Conservation (phyloP, 2,329 filamentous ascomycete genomes). For the Scolecobasidium constrictum region DNA sequence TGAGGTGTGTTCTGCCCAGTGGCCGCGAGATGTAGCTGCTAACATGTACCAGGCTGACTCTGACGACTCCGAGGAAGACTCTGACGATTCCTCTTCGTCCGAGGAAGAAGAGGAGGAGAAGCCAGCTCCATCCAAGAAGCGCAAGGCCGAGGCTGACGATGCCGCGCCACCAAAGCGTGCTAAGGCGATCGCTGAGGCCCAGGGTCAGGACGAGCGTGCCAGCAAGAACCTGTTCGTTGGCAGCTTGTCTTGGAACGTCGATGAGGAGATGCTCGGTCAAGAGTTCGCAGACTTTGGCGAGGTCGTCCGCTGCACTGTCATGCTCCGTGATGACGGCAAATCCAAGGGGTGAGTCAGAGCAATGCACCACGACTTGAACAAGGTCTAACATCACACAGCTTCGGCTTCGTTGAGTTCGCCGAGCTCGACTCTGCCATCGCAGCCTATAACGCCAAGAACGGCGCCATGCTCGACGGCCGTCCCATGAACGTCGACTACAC, state of each 20-base stretch:
- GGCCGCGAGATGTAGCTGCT: no score
- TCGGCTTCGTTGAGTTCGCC: slow-evolving; percentile 85
- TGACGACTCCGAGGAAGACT: slow-evolving; percentile 13
- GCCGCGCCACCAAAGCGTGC: slow-evolving; percentile 42
- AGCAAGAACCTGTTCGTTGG: slow-evolving; percentile 72
- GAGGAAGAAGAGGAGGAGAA: slow-evolving; percentile 23
- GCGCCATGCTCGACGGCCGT: slow-evolving; percentile 62
- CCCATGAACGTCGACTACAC: slow-evolving; percentile 70
- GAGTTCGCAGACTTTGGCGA: slow-evolving; percentile 75
- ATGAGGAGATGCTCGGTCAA: slow-evolving; percentile 68
- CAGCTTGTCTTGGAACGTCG: slow-evolving; percentile 82
- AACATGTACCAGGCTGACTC: slow-evolving; percentile 10
- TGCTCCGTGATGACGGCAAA: slow-evolving; percentile 67
- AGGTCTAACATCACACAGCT: slow-evolving; percentile 35
- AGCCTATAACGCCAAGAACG: slow-evolving; percentile 57
- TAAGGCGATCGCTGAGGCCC: slow-evolving; percentile 54
- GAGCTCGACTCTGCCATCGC: slow-evolving; percentile 55
- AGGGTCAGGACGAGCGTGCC: slow-evolving; percentile 25
- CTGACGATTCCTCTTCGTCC: slow-evolving; percentile 8
- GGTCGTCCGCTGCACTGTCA: slow-evolving; percentile 66
- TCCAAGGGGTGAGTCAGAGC: slow-evolving; percentile 58
- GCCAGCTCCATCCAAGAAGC: slow-evolving; percentile 46
- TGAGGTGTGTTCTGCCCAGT: no score
- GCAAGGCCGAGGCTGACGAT: slow-evolving; percentile 48
- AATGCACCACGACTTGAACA: slow-evolving; percentile 9